Evolutionary conservation across 805 yeast genomes (phyloP).

Genomic region (Saccharomycopsis babjevae): DNA sequence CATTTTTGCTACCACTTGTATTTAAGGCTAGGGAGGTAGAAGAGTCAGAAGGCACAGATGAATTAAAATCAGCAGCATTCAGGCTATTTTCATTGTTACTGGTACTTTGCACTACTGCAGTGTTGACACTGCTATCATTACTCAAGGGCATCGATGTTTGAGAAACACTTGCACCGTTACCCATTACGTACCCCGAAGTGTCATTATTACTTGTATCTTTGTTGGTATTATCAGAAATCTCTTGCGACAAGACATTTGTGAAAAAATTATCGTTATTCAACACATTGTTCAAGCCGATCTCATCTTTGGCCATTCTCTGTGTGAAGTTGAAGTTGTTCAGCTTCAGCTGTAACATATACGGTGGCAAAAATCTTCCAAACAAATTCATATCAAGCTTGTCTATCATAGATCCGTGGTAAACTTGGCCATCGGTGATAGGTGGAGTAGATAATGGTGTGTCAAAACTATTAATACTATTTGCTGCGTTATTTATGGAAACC

Average conservation of each 20-base stretch:
- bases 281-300: constrained; percentile 1
- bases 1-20: background rate
- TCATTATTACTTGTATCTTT: background rate
- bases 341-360: constrained; percentile 51
- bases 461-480: background rate
- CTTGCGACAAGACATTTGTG: background rate
- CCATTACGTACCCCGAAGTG: background rate
- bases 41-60: background rate
- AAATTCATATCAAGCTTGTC: constrained; percentile 78
- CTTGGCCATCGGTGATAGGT: constrained; percentile 15
- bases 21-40: background rate
- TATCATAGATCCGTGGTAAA: constrained; percentile 51
- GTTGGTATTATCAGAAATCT: background rate
- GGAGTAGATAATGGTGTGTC: background rate
- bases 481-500: background rate
- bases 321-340: constrained; percentile 10
- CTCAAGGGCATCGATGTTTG: background rate
- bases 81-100: background rate
- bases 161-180: background rate
- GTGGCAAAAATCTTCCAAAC: constrained; percentile 76
- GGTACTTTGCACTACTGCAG: background rate
- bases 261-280: background rate
- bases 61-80: background rate
- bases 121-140: background rate
- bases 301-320: constrained; percentile 9